Conservation (phyloP, 805 yeast species). For the Sugiyamaella boreocaroliniensis region DNA sequence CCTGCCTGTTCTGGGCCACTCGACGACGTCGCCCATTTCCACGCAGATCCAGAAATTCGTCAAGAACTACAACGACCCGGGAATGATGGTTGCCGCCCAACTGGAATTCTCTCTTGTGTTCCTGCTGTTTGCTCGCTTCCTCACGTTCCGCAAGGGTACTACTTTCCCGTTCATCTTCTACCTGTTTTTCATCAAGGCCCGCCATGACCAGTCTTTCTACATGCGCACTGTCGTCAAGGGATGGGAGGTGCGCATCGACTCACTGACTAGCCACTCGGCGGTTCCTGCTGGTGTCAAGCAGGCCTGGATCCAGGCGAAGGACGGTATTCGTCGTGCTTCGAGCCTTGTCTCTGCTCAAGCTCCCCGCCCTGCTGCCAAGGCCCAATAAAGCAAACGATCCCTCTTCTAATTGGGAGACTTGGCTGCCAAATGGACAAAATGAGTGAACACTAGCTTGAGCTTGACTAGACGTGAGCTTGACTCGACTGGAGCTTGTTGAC, state of each 20-base stretch:
- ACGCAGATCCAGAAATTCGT: constrained; percentile 39
- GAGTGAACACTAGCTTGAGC: no score
- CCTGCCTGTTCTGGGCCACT: constrained; percentile 52
- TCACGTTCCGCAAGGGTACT: constrained; percentile 57
- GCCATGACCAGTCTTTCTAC: constrained; percentile 69
- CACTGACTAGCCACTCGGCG: constrained; percentile 47
- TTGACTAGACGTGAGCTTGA: no score
- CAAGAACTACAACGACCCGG: constrained; percentile 49
- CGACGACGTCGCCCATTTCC: constrained; percentile 26
- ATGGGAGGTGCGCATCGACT: constrained; percentile 62
- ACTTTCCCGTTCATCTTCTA: constrained; percentile 46
- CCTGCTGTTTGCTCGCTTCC: constrained; percentile 18
- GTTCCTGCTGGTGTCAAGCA: constrained; percentile 46
- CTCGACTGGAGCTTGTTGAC: no score
- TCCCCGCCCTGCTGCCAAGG: neutral
- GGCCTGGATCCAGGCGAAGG: constrained; percentile 45
- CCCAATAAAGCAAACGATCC: neutral
- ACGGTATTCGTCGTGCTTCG: constrained; percentile 12
- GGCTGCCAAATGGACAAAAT: no score
- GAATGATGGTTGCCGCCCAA: constrained; percentile 54
- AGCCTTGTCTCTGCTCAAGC: neutral
- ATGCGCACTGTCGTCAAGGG: constrained; percentile 62
- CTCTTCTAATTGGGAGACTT: neutral
- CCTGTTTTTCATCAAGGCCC: constrained; percentile 59
- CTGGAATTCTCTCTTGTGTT: constrained; percentile 46